These are phyloP conservation scores for Inga oerstediana DNA, from an alignment of 306 rosid species.

Conservation along the genomic window DNA sequence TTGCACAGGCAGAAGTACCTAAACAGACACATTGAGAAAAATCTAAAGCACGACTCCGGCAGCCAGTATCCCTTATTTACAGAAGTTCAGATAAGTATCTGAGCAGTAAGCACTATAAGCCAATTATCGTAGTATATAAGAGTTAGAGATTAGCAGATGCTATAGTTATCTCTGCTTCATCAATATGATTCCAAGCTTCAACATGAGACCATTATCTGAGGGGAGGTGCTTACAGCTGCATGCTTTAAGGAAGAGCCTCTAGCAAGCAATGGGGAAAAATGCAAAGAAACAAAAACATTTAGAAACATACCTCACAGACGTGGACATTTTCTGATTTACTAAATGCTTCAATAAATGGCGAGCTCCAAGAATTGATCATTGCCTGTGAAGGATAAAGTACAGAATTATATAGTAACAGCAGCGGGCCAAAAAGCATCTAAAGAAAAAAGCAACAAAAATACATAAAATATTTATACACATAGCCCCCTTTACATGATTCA, in stretches of 20 bases:
- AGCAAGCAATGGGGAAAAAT: conserved; percentile 8
- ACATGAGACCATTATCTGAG: background rate
- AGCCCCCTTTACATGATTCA: background rate
- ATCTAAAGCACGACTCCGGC: background rate
- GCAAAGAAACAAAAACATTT: conserved; percentile 31
- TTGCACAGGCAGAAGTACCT: background rate
- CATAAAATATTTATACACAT: background rate
- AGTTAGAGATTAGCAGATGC: background rate
- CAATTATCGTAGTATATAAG: background rate
- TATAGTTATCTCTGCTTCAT: background rate
- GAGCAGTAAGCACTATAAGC: background rate
- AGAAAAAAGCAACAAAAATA: conserved; percentile 2
- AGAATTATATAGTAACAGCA: conserved; percentile 24
- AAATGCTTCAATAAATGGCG: conserved; percentile 61
- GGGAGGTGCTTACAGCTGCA: background rate
- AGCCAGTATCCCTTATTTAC: conserved; percentile 4
- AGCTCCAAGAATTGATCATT: conserved; percentile 82
- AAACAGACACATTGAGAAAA: background rate
- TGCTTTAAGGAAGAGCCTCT: conserved; percentile 18
- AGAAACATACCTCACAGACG: conserved; percentile 62
- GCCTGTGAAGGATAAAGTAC: conserved; percentile 51
- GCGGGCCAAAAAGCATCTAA: conserved; percentile 30
- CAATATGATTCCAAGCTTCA: conserved; percentile 2
- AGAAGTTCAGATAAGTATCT: conserved; percentile 6
- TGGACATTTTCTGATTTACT: conserved; percentile 54